phyloP scores from a whole-genome alignment of 169 alveolate species.

The Plasmodium relictum region DNA sequence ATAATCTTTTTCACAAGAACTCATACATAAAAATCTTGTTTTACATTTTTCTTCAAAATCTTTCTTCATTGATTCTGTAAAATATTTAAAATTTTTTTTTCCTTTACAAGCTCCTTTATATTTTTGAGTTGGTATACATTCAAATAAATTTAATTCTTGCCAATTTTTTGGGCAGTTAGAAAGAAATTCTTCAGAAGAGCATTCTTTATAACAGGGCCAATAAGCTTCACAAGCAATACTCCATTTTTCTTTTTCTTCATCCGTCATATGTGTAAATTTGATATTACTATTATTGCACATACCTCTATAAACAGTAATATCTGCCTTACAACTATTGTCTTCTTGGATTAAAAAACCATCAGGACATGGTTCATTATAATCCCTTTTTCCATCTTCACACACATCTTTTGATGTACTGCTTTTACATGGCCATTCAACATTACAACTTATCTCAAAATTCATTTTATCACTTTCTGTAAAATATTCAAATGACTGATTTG shows the following conservation, averaged over 20 bases:
- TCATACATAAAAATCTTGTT: constrained; percentile 40
- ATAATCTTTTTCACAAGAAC: constrained; percentile 51
- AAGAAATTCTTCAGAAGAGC: constrained; percentile 5
- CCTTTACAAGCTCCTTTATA: constrained; percentile 75
- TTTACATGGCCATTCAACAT: constrained; percentile 76
- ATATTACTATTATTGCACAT: constrained; percentile 39
- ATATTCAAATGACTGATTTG: constrained; percentile 50
- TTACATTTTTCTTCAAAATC: constrained; percentile 75
- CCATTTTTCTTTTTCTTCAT: constrained; percentile 66
- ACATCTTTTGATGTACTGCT: constrained; percentile 3
- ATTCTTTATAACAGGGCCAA: constrained; percentile 75
- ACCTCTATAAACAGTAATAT: constrained; percentile 56
- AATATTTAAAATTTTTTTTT: constrained; percentile 39
- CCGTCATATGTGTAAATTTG: constrained; percentile 61
- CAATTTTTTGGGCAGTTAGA: constrained; percentile 64
- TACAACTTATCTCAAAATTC: constrained; percentile 64
- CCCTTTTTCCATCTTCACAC: constrained; percentile 45
- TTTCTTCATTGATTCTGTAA: constrained; percentile 46
- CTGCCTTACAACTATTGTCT: constrained; percentile 71
- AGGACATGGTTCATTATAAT: constrained; percentile 72
- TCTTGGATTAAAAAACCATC: constrained; percentile 56
- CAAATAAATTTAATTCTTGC: constrained; percentile 47
- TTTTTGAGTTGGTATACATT: constrained; percentile 44
- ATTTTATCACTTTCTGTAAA: constrained; percentile 66
- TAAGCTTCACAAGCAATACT: constrained; percentile 75